Base-by-base conservation (phyloP, 768 basidiomycete genomes). In the Polyporus arcularius region DNA sequence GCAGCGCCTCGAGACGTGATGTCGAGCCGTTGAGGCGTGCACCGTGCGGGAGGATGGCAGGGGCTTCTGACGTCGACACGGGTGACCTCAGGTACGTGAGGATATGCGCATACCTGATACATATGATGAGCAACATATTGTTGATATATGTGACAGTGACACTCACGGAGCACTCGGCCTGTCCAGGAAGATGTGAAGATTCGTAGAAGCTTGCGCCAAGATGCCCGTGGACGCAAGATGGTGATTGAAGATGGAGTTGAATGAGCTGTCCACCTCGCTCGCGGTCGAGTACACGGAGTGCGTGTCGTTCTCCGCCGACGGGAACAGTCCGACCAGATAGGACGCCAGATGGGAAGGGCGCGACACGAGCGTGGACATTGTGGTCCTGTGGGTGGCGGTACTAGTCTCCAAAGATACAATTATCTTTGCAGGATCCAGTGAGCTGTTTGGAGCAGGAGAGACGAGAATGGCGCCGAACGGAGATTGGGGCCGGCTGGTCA, bases 131-230 rank as follows among this genome's bases (percentile, higher is more conserved):
- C 15, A 14, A 4, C 21, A 26, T 26, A 42, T 7, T 41, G 7
- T 3, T 30, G 18, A 21, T 31, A 46, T 40, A 35, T 26, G 21
- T 26, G 21, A 26, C 21, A 26, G 2, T 11, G 46, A 15, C n/a
- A 82, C 90, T 79, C 74, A 92, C 89, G 92, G 88, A 32, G 85
- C 77, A 66, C 91, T 92, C 0, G 92, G 82, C 28, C 92, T 80
- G 69, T 94, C 92, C 26, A 94, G 76, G 74, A 94, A 94, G 14
- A 94, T 67, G 63, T 92, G 88, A 39, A 92, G 72, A 46, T 73
- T 78, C 40, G 75, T 74, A 5, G 82, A 77, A 2, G 79, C 69
- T 28, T 77, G 79, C 1, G 75, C 66, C 4, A 87, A 69, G 41
- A 84, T 73, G 6, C 85, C 87, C 56, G 85, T 83, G 7, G 86